Conservation (phyloP, 305 asterid genomes). For the Solanum hybrid region DNA sequence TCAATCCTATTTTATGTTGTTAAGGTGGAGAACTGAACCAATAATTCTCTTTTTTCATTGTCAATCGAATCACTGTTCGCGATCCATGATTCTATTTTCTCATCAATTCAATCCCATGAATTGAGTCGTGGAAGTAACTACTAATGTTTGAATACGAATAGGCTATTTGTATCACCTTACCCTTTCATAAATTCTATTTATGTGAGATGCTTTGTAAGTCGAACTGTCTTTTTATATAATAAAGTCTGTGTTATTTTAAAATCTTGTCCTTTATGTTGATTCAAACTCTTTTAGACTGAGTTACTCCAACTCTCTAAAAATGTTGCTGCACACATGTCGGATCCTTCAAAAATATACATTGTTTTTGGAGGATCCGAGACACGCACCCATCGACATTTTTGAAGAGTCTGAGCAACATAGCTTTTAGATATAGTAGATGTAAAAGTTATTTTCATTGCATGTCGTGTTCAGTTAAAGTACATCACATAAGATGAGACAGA, state of each 20-base stretch:
- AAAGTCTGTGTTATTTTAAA: neutral
- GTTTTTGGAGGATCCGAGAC: neutral
- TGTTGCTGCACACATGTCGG: fast-evolving
- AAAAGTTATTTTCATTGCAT: neutral
- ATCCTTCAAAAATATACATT: neutral
- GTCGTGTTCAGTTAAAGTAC: neutral
- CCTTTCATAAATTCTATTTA: neutral
- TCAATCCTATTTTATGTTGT: no score
- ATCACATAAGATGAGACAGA: no score
- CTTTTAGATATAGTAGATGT: neutral
- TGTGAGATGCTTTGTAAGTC: neutral
- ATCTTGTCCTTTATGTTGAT: neutral
- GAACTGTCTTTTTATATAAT: neutral
- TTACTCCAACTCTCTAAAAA: neutral
- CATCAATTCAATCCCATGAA: neutral
- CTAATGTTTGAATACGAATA: neutral
- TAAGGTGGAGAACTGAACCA: no score
- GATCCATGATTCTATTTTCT: no score
- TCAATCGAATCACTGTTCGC: neutral
- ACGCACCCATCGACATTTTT: neutral
- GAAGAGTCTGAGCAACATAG: neutral
- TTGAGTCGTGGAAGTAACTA: neutral
- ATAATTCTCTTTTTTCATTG: neutral
- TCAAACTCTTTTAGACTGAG: neutral
- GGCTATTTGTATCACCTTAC: neutral